Conservation (phyloP, 2,329 filamentous ascomycete genomes). For the Exserohilum rostratum region DNA sequence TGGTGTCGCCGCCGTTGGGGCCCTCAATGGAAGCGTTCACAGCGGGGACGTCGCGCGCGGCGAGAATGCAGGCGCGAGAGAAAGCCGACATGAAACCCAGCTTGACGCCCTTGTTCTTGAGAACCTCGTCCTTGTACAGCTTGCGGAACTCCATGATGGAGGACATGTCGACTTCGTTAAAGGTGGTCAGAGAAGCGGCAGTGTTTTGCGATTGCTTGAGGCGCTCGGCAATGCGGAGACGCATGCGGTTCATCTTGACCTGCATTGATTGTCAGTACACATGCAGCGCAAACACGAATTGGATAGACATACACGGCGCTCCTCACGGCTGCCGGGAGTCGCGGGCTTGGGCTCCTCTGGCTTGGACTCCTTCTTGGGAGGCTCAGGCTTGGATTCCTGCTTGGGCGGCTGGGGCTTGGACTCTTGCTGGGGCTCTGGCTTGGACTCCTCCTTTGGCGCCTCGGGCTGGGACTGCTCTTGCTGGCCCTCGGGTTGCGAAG, state of each 20-base stretch:
- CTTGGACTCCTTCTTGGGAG: slow-evolving; percentile 45
- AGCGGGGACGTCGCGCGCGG: slow-evolving; percentile 91
- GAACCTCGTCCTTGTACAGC: slow-evolving; percentile 92
- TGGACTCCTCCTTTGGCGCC: slow-evolving; percentile 48
- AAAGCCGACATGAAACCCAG: slow-evolving; percentile 99
- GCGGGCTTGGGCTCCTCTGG: slow-evolving; percentile 39
- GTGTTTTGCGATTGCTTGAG: slow-evolving; percentile 99
- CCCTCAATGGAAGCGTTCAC: slow-evolving; percentile 98
- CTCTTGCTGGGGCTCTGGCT: slow-evolving; percentile 49
- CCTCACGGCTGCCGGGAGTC: slow-evolving; percentile 75
- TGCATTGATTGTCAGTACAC: slow-evolving; percentile 48
- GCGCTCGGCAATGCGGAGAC: slow-evolving; percentile 93
- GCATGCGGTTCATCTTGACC: slow-evolving; percentile 99
- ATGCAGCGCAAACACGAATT: not conserved
- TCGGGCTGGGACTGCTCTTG: slow-evolving; percentile 53
- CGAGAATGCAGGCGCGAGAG: slow-evolving; percentile 84
- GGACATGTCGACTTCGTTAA: slow-evolving; percentile 99
- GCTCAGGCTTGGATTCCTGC: slow-evolving; percentile 32
- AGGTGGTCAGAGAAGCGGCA: slow-evolving; percentile 93
- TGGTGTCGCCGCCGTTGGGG: slow-evolving; percentile 91
- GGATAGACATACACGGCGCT: slow-evolving; percentile 74
- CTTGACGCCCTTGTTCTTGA: slow-evolving; percentile 97
- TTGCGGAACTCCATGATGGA: slow-evolving; percentile 96
- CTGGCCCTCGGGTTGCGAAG: slow-evolving; percentile 59
- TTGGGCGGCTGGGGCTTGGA: slow-evolving; percentile 46